A percentile compares a stretch with the other conserved stretches of the same genome.
These are phyloP conservation scores for Aspergillus sclerotiicarbonarius DNA, from an alignment of 495 filamentous ascomycete species.

Conservation along the genomic window DNA sequence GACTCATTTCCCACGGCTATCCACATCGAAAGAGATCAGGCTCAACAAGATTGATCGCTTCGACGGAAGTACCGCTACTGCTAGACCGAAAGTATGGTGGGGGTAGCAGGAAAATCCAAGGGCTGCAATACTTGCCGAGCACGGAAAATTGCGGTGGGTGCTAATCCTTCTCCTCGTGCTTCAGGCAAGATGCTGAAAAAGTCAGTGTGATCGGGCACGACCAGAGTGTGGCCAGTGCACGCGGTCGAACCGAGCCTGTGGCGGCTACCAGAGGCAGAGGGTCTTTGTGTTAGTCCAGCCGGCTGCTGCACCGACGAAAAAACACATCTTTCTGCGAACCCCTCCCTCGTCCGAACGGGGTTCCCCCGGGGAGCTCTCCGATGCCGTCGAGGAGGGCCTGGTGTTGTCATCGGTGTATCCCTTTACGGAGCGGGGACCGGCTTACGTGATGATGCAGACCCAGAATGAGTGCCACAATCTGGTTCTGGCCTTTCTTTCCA, in stretches of 20 bases:
- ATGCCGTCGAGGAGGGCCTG: neutral
- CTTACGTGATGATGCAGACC: constrained; percentile 9
- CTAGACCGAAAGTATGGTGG: constrained; percentile 34
- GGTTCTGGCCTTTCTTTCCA: constrained; percentile 18
- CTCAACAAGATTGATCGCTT: neutral
- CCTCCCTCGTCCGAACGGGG: neutral
- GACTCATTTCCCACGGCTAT: neutral
- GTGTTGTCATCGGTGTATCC: neutral
- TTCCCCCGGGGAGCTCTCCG: neutral
- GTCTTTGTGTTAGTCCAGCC: constrained; percentile 33
- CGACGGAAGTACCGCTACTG: neutral
- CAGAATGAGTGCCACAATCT: constrained; percentile 16
- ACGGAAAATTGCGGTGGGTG: constrained; percentile 39
- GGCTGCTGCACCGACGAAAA: constrained; percentile 11
- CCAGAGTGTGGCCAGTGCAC: constrained; percentile 37
- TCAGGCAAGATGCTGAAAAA: neutral
- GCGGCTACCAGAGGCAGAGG: constrained; percentile 34
- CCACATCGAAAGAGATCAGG: neutral
- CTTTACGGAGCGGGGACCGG: neutral
- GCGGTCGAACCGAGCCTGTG: constrained; percentile 34
- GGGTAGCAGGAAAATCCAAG: constrained; percentile 45
- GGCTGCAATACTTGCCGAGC: constrained; percentile 46
- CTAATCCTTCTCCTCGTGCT: neutral
- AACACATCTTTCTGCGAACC: constrained; percentile 13
- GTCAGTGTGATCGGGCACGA: constrained; percentile 37